phyloP scores from a whole-genome alignment of 1,284 basidiomycete species.

The Heterobasidion parviporum region DNA sequence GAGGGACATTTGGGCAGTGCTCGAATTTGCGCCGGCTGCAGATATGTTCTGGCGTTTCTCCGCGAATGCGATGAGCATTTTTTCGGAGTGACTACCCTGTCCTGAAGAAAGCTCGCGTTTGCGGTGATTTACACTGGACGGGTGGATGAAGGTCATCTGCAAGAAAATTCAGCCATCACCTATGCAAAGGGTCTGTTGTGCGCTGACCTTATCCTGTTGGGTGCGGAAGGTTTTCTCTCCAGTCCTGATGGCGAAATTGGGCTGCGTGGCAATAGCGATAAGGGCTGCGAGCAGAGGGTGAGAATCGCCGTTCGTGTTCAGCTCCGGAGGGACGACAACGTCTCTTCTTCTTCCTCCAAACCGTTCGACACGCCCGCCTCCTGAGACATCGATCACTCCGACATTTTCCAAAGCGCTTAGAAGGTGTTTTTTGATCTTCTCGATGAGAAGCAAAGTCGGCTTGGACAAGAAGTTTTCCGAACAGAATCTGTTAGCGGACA shows the following conservation, averaged over 20 bases:
- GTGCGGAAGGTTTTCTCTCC: slow-evolving; percentile 73
- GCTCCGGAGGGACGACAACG: slow-evolving; percentile 47
- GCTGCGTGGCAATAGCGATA: slow-evolving; percentile 82
- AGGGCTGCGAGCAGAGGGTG: slow-evolving; percentile 80
- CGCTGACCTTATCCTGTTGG: slow-evolving; percentile 77
- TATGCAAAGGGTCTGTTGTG: background rate
- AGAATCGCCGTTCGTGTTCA: slow-evolving; percentile 73
- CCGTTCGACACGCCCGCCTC: slow-evolving; percentile 39
- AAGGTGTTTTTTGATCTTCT: slow-evolving; percentile 80
- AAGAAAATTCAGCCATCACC: slow-evolving; percentile 8
- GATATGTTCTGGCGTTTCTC: slow-evolving; percentile 83
- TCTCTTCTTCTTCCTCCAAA: slow-evolving; percentile 19
- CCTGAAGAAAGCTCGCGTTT: slow-evolving; percentile 44
- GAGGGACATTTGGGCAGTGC: slow-evolving; percentile 60
- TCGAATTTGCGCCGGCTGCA: slow-evolving; percentile 22
- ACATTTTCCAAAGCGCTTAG: slow-evolving; percentile 73
- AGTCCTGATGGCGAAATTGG: slow-evolving; percentile 89
- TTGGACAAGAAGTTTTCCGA: slow-evolving; percentile 85
- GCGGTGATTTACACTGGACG: slow-evolving; percentile 80
- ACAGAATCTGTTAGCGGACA: slow-evolving; percentile 71
- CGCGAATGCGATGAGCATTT: slow-evolving; percentile 78
- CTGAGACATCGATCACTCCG: slow-evolving; percentile 76
- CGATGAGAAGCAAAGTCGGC: slow-evolving; percentile 75
- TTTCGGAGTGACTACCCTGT: slow-evolving; percentile 42
- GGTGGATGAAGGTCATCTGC: slow-evolving; percentile 72